Evolutionary conservation across 2,329 filamentous ascomycete genomes (phyloP), one percentile per base, ranked within the genome.

Genomic region (Pseudogymnoascus sp.): DNA sequence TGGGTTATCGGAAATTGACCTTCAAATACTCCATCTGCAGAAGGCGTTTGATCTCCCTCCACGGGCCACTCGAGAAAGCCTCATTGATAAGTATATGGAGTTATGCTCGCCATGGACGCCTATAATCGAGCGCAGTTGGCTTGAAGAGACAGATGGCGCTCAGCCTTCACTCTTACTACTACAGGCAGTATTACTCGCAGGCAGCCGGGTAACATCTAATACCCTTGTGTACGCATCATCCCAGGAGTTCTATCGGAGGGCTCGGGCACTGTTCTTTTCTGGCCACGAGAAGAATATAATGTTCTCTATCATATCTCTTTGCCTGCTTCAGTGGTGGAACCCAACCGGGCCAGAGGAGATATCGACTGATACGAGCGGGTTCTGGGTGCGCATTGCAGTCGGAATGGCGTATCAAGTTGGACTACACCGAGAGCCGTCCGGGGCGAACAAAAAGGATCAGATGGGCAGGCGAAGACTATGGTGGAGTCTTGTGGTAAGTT

Each of bases 341-440:
- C 74, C 74, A 2, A 71, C 73, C 66, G 73, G 74, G 0, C 74
- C 73, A 6, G 73, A 75, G 64, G 65, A 69, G 11, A 67, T 75
- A 14, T 79, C 77, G 10, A 72, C 77, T 6, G 76, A 79, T 65
- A 79, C 76, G 0, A 79, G 77, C 63, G 74, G 76, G 10, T 79
- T 79, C 65, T 79, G 78, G 78, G 70, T 77, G 31, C 73, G 76
- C 21, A 75, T 78, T 25, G 76, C 75, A 39, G 74, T 77, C 19
- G 77, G 76, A 1, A 67, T 79, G 25, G 77, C 77, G 1, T 77
- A 78, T 69, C 77, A 79, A 63, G 72, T 79, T 63, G 77, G 78
- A 3, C 69, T 79, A n/a, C 77, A 79, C 65, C 73, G 75, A 43
- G 77, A 79, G 62, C 77, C 77, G 2, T 68, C 67, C 3, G 69